Evolutionary conservation across 306 rosid genomes (phyloP), one percentile per base, ranked within the genome.

Genomic region (Quercus glauca): DNA sequence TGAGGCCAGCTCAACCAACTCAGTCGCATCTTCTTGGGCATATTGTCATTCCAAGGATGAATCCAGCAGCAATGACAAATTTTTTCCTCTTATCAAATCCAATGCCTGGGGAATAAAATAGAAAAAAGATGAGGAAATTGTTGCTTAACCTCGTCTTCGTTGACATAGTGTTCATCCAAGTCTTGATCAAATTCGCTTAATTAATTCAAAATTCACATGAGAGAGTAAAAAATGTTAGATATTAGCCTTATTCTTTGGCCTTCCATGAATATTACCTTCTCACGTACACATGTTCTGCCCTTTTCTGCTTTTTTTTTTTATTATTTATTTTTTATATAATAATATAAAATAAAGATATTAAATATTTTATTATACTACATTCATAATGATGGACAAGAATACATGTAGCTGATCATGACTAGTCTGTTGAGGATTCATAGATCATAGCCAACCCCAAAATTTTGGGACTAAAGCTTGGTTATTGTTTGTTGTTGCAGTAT

Each of bases 41-140:
- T 92, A 94, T 81, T 94, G 95, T 79, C 99, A 97, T 85, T 94
- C 97, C 72, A 94, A 85, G 64, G 99, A 92, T 19, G 99, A 94
- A 84, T 92, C 99, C 97, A 94, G 91, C 85, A 94, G 80, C 83
- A 90, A 76, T 78, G 89, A 81, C 26, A 87, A 87, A 82, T 88
- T 94, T 87, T 92, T 88, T 55, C 93, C 98, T 81, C 93, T 88
- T 82, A 92, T 91, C 74, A 94, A 80, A 84, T 94, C 98, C 82
- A 94, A 81, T 68, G 97, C 98, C 98, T 94, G 87, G 51, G 33
- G 43, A 33, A 19, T 2, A 35, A 35, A 68, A 26, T 7, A 4
- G n/a, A 31, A 67, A 29, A 31, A 3, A 3, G 72, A 19, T 35
- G 17, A 67, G 51, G 52, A n/a, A 2, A 35, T 3, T 68, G 23